A percentile compares a stretch with the other conserved stretches of the same genome.
phyloP scores from a whole-genome alignment of 2,329 filamentous ascomycete genomes.

The Fusarium sp. region DNA sequence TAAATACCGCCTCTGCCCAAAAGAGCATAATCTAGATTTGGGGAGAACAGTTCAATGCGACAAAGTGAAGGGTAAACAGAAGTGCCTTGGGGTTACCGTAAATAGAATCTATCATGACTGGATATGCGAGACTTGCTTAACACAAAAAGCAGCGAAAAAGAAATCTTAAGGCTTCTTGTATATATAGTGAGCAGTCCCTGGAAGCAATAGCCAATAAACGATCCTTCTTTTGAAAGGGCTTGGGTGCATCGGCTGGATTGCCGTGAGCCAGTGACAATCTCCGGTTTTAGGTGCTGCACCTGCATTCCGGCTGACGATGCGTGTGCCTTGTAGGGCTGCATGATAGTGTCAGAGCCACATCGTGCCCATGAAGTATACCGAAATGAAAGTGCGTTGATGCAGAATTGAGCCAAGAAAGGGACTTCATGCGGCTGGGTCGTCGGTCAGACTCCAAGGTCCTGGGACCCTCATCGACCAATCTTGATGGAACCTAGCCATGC shows the following conservation, averaged over 20 bases:
- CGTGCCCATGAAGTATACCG: no score
- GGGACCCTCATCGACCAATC: not conserved
- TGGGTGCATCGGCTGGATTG: no score
- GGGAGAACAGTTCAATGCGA: not conserved
- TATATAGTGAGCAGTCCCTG: accelerated
- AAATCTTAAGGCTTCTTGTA: accelerated
- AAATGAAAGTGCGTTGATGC: no score
- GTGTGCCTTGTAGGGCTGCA: not conserved
- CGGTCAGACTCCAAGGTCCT: not conserved
- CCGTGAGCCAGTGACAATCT: not conserved
- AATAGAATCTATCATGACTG: not conserved
- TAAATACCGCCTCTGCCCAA: not conserved
- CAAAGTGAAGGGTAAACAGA: not conserved
- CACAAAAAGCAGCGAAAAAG: not conserved
- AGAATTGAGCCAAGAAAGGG: not conserved
- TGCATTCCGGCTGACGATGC: no score
- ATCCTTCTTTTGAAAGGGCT: not conserved
- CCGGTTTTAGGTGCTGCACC: not conserved
- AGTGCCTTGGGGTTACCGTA: not conserved
- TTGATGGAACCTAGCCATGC: not conserved
- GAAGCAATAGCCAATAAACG: not conserved
- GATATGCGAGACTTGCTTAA: not conserved
- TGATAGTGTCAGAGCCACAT: accelerated
- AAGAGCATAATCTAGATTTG: not conserved
- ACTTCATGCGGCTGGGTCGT: not conserved